phyloP scores from a whole-genome alignment of 495 filamentous ascomycete genomes.

The Aspergillus cristatus region DNA sequence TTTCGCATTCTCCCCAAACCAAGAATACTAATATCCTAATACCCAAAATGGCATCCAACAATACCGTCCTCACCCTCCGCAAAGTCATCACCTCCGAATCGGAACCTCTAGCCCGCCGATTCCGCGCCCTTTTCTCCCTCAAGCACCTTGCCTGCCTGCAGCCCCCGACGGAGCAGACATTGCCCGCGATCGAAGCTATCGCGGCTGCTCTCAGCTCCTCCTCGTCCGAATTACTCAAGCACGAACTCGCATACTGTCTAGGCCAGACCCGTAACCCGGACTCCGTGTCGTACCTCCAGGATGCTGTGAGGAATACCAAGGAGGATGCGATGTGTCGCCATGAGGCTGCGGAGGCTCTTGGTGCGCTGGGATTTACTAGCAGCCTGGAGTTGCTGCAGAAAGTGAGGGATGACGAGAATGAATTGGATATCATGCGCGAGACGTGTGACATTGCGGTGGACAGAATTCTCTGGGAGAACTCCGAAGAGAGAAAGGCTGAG shows the following conservation, averaged over 20 bases:
- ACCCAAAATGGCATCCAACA: too few species aligned
- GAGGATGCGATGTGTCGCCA: slow-evolving; percentile 96
- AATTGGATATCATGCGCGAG: slow-evolving; percentile 75
- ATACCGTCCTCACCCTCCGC: slow-evolving; percentile 52
- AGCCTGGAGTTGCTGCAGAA: slow-evolving; percentile 63
- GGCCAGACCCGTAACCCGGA: slow-evolving; percentile 75
- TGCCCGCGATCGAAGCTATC: slow-evolving; percentile 82
- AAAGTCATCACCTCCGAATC: slow-evolving; percentile 68
- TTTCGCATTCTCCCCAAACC: too few species aligned
- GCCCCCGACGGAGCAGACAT: slow-evolving; percentile 50
- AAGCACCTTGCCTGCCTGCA: slow-evolving; percentile 77
- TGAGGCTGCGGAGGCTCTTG: slow-evolving; percentile 92
- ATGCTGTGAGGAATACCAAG: slow-evolving; percentile 63
- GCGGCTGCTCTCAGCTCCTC: slow-evolving; percentile 71
- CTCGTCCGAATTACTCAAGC: slow-evolving; percentile 78
- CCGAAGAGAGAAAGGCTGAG: slow-evolving; percentile 59
- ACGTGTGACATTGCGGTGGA: slow-evolving; percentile 96
- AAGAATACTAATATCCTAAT: not conserved
- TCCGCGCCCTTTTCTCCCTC: slow-evolving; percentile 95
- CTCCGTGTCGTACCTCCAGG: slow-evolving; percentile 62
- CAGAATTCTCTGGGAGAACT: slow-evolving; percentile 87
- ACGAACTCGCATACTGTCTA: slow-evolving; percentile 95
- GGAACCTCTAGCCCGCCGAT: slow-evolving; percentile 76
- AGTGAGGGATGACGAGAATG: slow-evolving; percentile 59
- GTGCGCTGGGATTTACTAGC: slow-evolving; percentile 65